Percentiles rank a stretch among this genome's conserved stretches.
These are phyloP conservation scores for Penicillium sp. DNA, from an alignment of 2,329 filamentous ascomycete genomes.

Conservation along the genomic window DNA sequence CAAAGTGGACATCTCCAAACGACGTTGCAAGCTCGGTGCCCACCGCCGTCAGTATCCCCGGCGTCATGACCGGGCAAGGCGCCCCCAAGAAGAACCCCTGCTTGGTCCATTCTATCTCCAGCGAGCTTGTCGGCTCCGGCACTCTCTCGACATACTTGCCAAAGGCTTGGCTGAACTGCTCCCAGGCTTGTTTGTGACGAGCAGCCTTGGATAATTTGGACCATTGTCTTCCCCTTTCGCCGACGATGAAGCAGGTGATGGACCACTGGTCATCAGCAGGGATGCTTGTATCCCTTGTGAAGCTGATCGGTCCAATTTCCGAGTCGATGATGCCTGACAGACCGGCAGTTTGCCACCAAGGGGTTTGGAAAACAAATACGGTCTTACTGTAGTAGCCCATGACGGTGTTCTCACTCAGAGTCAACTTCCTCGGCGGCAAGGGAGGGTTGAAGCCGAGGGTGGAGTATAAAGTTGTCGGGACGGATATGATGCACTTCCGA, in stretches of 20 bases:
- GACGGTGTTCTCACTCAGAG: constrained; percentile 31
- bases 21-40: constrained; percentile 33
- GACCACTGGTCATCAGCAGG: constrained; percentile 26
- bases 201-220: constrained; percentile 22
- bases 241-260: constrained; percentile 46
- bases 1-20: constrained; percentile 52
- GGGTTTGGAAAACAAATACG: constrained; percentile 44
- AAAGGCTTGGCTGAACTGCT: constrained; percentile 36
- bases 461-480: constrained; percentile 52
- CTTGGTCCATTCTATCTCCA: constrained; percentile 39
- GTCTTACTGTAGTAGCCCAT: constrained; percentile 42
- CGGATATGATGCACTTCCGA: constrained; percentile 49
- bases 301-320: constrained; percentile 40
- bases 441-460: constrained; percentile 51
- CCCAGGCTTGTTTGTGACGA: constrained; percentile 29
- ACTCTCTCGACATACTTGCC: constrained; percentile 17
- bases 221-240: constrained; percentile 40
- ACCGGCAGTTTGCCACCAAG: constrained; percentile 37
- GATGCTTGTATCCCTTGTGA: constrained; percentile 45
- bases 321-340: constrained; percentile 44
- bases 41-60: constrained; percentile 32
- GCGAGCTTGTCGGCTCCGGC: constrained; percentile 2
- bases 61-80: constrained; percentile 31
- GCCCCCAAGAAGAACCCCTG: constrained; percentile 40
- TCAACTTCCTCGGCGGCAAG: constrained; percentile 32